Percentiles rank a stretch among this genome's conserved stretches.
phyloP scores from a whole-genome alignment of 805 yeast genomes.

The Schwanniomyces vanrijiae region DNA sequence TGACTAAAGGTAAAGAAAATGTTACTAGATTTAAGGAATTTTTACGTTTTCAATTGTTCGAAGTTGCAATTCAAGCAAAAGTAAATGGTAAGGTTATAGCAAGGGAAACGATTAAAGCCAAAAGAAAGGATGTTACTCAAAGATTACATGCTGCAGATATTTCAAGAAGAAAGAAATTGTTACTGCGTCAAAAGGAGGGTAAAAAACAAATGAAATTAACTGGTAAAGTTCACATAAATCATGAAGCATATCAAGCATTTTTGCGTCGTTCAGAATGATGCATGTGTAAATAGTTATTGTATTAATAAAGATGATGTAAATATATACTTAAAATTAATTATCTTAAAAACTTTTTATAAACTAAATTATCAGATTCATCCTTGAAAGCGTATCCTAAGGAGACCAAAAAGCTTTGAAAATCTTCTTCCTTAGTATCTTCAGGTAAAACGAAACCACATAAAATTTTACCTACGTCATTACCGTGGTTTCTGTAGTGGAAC shows the following conservation, averaged over 20 bases:
- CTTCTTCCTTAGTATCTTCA: slow-evolving; percentile 54
- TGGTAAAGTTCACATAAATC: slow-evolving; percentile 76
- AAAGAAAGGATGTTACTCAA: slow-evolving; percentile 92
- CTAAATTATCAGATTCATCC: slow-evolving; percentile 84
- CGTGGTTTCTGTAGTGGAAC: slow-evolving; percentile 96
- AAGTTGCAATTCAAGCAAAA: slow-evolving; percentile 88
- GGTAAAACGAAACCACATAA: slow-evolving; percentile 90
- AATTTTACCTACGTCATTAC: slow-evolving; percentile 91
- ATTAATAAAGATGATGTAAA: background rate
- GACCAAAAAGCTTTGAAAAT: slow-evolving; percentile 66
- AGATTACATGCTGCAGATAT: slow-evolving; percentile 92
- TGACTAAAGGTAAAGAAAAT: slow-evolving; percentile 73
- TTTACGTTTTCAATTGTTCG: slow-evolving; percentile 80
- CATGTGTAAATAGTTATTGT: slow-evolving; percentile 6
- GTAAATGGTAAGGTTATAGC: slow-evolving; percentile 81
- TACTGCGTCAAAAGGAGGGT: slow-evolving; percentile 90
- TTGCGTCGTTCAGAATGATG: slow-evolving; percentile 39
- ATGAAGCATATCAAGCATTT: slow-evolving; percentile 88
- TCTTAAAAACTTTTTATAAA: slow-evolving; percentile 74
- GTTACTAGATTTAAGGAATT: slow-evolving; percentile 80
- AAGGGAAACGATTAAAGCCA: slow-evolving; percentile 89
- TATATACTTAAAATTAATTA: background rate
- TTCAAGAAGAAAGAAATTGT: slow-evolving; percentile 81
- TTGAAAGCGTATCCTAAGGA: slow-evolving; percentile 71
- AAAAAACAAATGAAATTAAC: slow-evolving; percentile 78